A percentile compares a stretch with the other conserved stretches of the same genome.
Evolutionary conservation across 257 asterid genomes (phyloP).

Genomic region (Jacaranda mimosifolia): DNA sequence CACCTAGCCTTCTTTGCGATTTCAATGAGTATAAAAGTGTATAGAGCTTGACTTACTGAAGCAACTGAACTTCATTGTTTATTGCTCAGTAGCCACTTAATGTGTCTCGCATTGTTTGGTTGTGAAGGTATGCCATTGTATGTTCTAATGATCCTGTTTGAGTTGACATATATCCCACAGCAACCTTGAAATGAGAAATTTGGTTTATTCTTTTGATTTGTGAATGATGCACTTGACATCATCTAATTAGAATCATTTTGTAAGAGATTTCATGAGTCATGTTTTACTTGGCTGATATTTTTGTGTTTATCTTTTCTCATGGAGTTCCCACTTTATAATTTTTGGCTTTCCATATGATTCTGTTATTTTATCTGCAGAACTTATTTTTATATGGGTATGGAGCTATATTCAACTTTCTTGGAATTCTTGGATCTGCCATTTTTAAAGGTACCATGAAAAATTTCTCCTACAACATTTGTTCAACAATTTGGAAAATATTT

Average conservation of each 20-base stretch:
- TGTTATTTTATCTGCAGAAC: conserved; percentile 68
- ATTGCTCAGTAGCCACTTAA: conserved; percentile 21
- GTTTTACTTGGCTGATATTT: conserved; percentile 22
- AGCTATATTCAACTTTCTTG: conserved; percentile 94
- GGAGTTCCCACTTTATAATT: not conserved
- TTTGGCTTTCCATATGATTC: conserved; percentile 10
- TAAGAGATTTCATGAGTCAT: not conserved
- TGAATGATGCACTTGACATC: conserved; percentile 16
- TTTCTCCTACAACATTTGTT: conserved; percentile 12
- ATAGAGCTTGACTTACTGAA: conserved; percentile 19
- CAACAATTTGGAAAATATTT: conserved; percentile 10
- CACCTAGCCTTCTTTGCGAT: not conserved
- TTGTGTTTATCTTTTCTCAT: conserved; percentile 12
- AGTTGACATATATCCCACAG: conserved; percentile 6
- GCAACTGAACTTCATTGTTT: not conserved
- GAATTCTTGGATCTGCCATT: conserved; percentile 71
- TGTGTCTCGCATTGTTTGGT: conserved; percentile 18
- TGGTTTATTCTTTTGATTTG: conserved; percentile 19
- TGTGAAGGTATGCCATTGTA: not conserved
- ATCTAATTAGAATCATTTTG: conserved; percentile 3
- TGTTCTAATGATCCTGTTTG: conserved; percentile 6
- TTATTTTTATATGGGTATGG: conserved; percentile 96
- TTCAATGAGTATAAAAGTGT: not conserved
- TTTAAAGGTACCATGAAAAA: conserved; percentile 64
- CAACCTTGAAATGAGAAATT: conserved; percentile 1